Percentiles rank a stretch among this genome's conserved stretches.
Evolutionary conservation across 2,329 filamentous ascomycete genomes (phyloP).

Genomic region (Phyllosticta citrichinensis): DNA sequence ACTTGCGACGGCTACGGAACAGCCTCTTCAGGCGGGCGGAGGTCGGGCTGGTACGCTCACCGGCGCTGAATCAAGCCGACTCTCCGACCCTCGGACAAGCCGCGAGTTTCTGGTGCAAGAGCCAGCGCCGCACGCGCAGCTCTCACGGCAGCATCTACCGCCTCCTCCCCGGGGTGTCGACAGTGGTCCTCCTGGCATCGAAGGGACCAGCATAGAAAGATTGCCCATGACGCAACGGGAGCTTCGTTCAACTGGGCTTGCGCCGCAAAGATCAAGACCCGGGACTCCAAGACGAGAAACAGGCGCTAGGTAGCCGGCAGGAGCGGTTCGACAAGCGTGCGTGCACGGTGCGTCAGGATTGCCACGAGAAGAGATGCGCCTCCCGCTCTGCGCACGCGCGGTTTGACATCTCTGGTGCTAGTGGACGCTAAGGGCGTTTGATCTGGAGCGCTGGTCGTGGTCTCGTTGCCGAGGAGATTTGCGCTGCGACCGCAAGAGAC

Average conservation of each 20-base stretch:
- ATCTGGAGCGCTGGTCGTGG: neutral
- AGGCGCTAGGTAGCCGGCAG: constrained; percentile 1
- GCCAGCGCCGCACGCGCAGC: constrained; percentile 1
- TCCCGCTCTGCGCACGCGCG: neutral
- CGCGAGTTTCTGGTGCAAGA: constrained; percentile 1
- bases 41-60: constrained; percentile 7
- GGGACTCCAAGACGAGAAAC: constrained; percentile 8
- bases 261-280: constrained; percentile 4
- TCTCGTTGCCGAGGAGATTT: constrained; percentile 5
- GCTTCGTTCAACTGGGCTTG: constrained; percentile 3
- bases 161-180: neutral
- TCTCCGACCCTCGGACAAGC: constrained; percentile 7
- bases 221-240: constrained; percentile 7
- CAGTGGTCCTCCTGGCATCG: neutral
- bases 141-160: neutral
- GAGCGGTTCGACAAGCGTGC: neutral
- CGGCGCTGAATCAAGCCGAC: constrained; percentile 7
- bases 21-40: constrained; percentile 5
- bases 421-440: neutral
- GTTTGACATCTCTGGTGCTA: neutral
- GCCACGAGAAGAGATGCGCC: neutral
- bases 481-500: constrained; percentile 6
- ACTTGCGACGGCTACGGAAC: neutral
- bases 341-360: neutral
- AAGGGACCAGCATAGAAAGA: constrained; percentile 2